phyloP scores from a whole-genome alignment of 176 grass and related monocot genomes.

The Saccharum officinarum region DNA sequence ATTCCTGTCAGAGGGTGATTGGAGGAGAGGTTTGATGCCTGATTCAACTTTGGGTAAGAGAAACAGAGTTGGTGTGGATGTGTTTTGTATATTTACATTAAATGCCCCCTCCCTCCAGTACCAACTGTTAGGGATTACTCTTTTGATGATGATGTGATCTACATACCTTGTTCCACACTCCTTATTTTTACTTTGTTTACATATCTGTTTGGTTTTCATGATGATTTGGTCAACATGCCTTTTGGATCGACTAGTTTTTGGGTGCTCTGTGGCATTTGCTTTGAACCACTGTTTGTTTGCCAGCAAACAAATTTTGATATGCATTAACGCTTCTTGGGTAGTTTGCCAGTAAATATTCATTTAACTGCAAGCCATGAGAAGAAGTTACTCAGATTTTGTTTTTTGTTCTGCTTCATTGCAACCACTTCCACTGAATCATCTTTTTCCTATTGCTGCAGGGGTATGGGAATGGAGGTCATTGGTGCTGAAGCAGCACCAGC shows the following conservation, averaged over 20 bases:
- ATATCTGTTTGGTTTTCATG: not conserved
- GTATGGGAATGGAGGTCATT: conserved; percentile 85
- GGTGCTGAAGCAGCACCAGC: conserved; percentile 62
- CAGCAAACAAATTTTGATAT: not conserved
- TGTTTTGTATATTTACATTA: not conserved
- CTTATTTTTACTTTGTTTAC: not conserved
- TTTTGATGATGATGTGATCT: conserved; percentile 15
- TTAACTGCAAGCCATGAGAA: not conserved
- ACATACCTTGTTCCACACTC: not conserved
- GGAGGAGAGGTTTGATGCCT: not conserved
- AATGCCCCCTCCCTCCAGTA: not conserved
- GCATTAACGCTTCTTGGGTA: not conserved
- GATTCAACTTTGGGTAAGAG: not conserved
- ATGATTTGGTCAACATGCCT: not conserved
- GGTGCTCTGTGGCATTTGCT: not conserved
- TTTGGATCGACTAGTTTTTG: not conserved
- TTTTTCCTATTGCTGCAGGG: conserved; percentile 32
- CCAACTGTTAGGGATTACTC: not conserved
- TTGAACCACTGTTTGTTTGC: not conserved
- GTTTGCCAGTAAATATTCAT: not conserved
- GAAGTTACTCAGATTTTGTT: not conserved
- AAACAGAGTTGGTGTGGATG: not conserved
- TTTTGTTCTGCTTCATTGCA: not conserved
- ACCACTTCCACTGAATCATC: not conserved
- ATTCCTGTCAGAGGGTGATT: not conserved